Percentiles rank a stretch among this genome's conserved stretches.
Conservation (phyloP, 495 filamentous ascomycete species). For the Stereocaulon alpinum region DNA sequence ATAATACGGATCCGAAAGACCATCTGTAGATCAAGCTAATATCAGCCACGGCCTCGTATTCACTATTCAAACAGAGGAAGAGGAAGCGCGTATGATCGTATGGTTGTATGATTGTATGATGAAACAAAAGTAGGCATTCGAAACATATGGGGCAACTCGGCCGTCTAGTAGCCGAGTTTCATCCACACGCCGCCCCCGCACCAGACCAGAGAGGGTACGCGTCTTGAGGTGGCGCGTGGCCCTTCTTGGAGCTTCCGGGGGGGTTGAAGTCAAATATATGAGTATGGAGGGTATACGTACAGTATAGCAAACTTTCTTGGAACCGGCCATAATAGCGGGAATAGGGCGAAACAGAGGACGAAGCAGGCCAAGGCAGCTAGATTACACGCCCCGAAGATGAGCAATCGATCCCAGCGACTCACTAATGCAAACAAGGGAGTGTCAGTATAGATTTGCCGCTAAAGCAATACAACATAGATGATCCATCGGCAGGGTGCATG, state of each 20-base stretch:
- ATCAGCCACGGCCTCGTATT: slow-evolving; percentile 20
- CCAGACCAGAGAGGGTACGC: background rate
- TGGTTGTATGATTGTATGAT: background rate
- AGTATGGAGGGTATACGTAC: slow-evolving; percentile 51
- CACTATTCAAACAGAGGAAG: background rate
- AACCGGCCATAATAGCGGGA: slow-evolving; percentile 64
- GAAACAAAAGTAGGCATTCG: slow-evolving; percentile 14
- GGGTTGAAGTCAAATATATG: slow-evolving; percentile 20
- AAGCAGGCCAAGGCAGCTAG: slow-evolving; percentile 85
- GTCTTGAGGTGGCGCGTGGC: slow-evolving; percentile 8
- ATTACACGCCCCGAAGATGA: slow-evolving; percentile 89
- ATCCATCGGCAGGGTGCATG: slow-evolving; percentile 26
- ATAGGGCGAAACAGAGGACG: slow-evolving; percentile 79
- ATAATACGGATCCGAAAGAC: slow-evolving; percentile 84
- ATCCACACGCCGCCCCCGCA: slow-evolving; percentile 14
- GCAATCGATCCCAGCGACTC: slow-evolving; percentile 90
- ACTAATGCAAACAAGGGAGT: slow-evolving; percentile 42
- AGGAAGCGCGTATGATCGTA: background rate
- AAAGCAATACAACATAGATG: slow-evolving; percentile 4
- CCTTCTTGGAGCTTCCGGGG: background rate
- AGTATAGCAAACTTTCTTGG: slow-evolving; percentile 92
- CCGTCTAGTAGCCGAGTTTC: slow-evolving; percentile 12
- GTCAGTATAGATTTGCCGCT: slow-evolving; percentile 18
- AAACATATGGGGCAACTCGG: slow-evolving; percentile 10
- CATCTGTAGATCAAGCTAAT: slow-evolving; percentile 48